Evolutionary conservation across 257 asterid species (phyloP).

Genomic region (Jaltomata sinuosa): DNA sequence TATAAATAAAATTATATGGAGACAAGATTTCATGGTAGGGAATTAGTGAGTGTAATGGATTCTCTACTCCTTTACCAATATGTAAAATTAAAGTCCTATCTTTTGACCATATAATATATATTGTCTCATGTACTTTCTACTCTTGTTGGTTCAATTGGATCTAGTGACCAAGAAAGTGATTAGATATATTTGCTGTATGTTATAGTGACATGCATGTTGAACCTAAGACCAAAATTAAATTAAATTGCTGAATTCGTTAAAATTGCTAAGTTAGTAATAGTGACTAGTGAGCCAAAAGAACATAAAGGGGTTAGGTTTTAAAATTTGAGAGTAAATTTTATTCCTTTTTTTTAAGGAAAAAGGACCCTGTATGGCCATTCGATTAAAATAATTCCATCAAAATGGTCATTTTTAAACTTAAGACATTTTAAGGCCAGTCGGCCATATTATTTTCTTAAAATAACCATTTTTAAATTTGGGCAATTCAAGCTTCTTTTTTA

Average conservation of each 20-base stretch:
- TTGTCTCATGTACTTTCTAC: background rate
- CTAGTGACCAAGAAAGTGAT: background rate
- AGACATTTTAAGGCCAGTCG: too few species aligned
- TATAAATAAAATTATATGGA: background rate
- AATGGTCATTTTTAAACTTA: too few species aligned
- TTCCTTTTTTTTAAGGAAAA: too few species aligned
- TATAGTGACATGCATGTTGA: background rate
- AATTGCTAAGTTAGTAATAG: background rate
- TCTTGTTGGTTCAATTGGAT: background rate
- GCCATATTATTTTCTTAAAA: too few species aligned
- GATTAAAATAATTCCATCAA: too few species aligned
- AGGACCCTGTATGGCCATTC: too few species aligned
- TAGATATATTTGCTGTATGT: background rate
- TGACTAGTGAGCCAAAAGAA: too few species aligned
- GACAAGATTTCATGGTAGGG: background rate
- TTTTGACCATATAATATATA: background rate
- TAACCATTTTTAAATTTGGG: too few species aligned
- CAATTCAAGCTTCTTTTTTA: too few species aligned
- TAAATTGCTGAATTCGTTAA: background rate
- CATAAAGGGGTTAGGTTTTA: too few species aligned
- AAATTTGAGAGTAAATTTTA: too few species aligned
- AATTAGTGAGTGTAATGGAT: background rate
- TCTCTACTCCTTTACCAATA: background rate
- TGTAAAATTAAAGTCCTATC: background rate
- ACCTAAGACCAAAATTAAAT: background rate